phyloP scores from a whole-genome alignment of 495 filamentous ascomycete species.

The Xylaria intraflava region DNA sequence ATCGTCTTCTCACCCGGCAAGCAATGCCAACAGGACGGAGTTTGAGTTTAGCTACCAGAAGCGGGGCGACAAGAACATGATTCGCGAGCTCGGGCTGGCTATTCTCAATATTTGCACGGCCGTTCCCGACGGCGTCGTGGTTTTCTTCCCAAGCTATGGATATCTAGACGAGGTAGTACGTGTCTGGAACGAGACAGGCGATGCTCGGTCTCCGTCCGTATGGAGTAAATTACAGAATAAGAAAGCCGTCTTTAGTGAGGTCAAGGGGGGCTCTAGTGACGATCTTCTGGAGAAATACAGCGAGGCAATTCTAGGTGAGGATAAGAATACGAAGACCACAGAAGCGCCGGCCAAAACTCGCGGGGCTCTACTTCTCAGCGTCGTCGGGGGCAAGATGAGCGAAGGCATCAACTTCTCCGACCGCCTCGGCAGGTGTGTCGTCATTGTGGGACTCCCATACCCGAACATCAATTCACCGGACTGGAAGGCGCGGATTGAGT shows the following conservation, averaged over 20 bases:
- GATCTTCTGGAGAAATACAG: constrained; percentile 66
- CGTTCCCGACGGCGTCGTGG: constrained; percentile 88
- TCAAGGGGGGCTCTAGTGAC: constrained; percentile 54
- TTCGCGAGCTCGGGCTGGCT: constrained; percentile 66
- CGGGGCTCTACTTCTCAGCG: constrained; percentile 80
- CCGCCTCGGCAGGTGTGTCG: constrained; percentile 75
- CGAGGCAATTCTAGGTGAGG: constrained; percentile 50
- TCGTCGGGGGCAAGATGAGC: constrained; percentile 91
- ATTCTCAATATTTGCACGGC: constrained; percentile 62
- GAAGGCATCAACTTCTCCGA: constrained; percentile 99
- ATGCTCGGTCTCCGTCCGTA: constrained; percentile 28
- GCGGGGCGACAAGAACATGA: constrained; percentile 54
- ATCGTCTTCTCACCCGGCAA: constrained; percentile 22
- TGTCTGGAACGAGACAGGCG: constrained; percentile 52
- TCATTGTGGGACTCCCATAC: constrained; percentile 87
- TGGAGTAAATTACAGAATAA: constrained; percentile 51
- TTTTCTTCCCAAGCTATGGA: constrained; percentile 92
- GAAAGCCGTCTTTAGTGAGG: constrained; percentile 64
- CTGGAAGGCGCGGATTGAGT: constrained; percentile 86
- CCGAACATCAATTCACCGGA: constrained; percentile 84
- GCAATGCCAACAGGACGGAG: constrained; percentile 47
- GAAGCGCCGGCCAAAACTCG: constrained; percentile 27
- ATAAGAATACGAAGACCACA: not conserved
- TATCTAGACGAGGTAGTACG: constrained; percentile 70
- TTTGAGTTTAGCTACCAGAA: constrained; percentile 87